Percentiles rank a stretch among this genome's conserved stretches.
phyloP scores from a whole-genome alignment of 148 eudicot species.

The Heliamphora exappendiculata region DNA sequence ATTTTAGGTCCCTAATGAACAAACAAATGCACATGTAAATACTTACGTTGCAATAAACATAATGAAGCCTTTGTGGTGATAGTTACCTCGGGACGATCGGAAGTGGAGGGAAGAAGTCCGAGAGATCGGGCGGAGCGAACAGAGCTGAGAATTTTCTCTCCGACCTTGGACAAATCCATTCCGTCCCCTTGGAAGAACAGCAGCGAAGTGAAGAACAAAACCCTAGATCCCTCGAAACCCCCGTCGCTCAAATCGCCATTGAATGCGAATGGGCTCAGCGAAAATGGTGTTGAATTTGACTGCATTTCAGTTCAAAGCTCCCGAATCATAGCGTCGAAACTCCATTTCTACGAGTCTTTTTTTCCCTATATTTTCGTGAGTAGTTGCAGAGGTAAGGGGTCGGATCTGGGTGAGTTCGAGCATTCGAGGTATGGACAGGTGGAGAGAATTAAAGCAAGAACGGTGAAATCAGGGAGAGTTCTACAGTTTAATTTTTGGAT shows the following conservation, averaged over 20 bases:
- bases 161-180: conserved; percentile 92
- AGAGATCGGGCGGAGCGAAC: conserved; percentile 87
- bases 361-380: background rate
- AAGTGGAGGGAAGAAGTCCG: conserved; percentile 64
- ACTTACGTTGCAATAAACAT: background rate
- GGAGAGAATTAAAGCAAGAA: background rate
- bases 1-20: background rate
- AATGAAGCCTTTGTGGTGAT: too few species aligned
- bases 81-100: conserved; percentile 89
- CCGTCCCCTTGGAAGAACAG: conserved; percentile 51
- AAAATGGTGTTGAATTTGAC: conserved; percentile 38
- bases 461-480: conserved; percentile 5
- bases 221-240: conserved; percentile 66
- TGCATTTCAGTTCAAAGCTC: conserved; percentile 50
- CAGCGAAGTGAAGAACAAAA: conserved; percentile 59
- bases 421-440: background rate
- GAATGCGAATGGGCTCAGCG: conserved; percentile 47
- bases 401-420: conserved; percentile 11
- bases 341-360: background rate
- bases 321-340: conserved; percentile 9
- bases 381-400: conserved; percentile 5
- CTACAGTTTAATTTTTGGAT: background rate
- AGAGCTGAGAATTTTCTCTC: conserved; percentile 74
- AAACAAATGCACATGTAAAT: background rate
- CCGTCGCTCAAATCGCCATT: conserved; percentile 50